phyloP scores from a whole-genome alignment of 352 stramenopile species.

The Globisporangium nodosum region DNA sequence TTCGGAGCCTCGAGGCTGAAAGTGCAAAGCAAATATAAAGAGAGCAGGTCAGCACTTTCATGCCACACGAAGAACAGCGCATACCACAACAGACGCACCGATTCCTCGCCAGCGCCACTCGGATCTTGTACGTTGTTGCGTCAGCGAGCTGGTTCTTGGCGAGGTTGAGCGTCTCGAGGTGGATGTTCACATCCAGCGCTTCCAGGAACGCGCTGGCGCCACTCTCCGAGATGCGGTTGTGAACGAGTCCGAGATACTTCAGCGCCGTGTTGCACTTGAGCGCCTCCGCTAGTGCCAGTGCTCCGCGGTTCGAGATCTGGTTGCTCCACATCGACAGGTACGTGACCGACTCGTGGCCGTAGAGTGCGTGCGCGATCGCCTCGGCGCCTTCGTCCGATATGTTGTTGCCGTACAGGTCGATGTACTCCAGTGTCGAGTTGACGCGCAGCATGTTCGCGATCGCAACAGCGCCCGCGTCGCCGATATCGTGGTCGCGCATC shows the following conservation, averaged over 20 bases:
- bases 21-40: not conserved
- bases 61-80: not conserved
- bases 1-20: slow-evolving; percentile 16
- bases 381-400: slow-evolving; percentile 60
- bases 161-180: slow-evolving; percentile 56
- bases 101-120: slow-evolving; percentile 45
- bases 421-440: slow-evolving; percentile 60
- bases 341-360: slow-evolving; percentile 62
- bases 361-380: slow-evolving; percentile 57
- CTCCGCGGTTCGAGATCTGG: slow-evolving; percentile 51
- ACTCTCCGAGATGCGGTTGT: slow-evolving; percentile 48
- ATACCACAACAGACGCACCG: slow-evolving; percentile 16
- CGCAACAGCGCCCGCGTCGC: slow-evolving; percentile 49
- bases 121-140: slow-evolving; percentile 41
- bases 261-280: slow-evolving; percentile 61
- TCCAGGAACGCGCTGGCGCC: slow-evolving; percentile 47
- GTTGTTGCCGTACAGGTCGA: slow-evolving; percentile 65
- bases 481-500: slow-evolving; percentile 65
- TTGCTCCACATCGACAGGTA: slow-evolving; percentile 57
- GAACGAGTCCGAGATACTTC: slow-evolving; percentile 49
- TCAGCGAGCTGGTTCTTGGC: slow-evolving; percentile 45
- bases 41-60: not conserved
- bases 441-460: slow-evolving; percentile 67
- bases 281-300: slow-evolving; percentile 39
- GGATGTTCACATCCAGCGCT: slow-evolving; percentile 57